These are phyloP conservation scores for Globisporangium solare DNA, from an alignment of 352 stramenopile species.

Conservation along the genomic window DNA sequence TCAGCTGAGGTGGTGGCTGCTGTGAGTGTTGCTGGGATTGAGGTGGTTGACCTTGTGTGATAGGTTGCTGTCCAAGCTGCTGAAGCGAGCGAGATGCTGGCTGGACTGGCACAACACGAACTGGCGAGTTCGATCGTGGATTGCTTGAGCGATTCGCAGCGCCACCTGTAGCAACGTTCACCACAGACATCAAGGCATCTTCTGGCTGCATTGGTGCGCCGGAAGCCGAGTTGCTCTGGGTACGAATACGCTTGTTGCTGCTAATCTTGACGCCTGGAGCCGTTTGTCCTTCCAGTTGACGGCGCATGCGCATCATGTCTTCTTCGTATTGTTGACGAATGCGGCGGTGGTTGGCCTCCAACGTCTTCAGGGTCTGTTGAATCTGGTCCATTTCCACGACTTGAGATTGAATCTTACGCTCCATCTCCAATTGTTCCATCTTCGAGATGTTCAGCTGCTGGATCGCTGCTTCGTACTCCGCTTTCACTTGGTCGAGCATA, in stretches of 20 bases:
- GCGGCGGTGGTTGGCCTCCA: constrained; percentile 78
- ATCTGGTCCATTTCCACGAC: constrained; percentile 88
- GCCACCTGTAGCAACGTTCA: constrained; percentile 44
- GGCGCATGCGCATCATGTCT: constrained; percentile 78
- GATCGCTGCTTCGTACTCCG: constrained; percentile 76
- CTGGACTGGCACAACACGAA: constrained; percentile 65
- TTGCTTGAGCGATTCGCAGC: constrained; percentile 39
- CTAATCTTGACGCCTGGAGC: constrained; percentile 32
- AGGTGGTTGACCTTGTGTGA: constrained; percentile 26
- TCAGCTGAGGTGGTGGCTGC: constrained; percentile 42
- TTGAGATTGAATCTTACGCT: constrained; percentile 85
- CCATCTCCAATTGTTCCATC: constrained; percentile 85
- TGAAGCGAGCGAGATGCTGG: constrained; percentile 66
- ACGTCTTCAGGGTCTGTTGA: constrained; percentile 80
- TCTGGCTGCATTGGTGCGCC: constrained; percentile 39
- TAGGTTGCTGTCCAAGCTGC: constrained; percentile 49
- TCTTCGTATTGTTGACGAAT: constrained; percentile 85
- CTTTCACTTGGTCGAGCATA: constrained; percentile 84
- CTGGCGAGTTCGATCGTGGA: constrained; percentile 47
- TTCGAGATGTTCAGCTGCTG: constrained; percentile 86
- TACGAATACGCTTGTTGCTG: constrained; percentile 47
- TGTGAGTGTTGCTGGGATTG: constrained; percentile 20
- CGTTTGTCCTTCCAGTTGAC: constrained; percentile 66
- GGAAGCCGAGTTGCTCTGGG: constrained; percentile 28
- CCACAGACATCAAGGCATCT: constrained; percentile 48